These are phyloP conservation scores for Chlamydomonas incerta DNA, from an alignment of 139 green algal genomes.

Conservation along the genomic window DNA sequence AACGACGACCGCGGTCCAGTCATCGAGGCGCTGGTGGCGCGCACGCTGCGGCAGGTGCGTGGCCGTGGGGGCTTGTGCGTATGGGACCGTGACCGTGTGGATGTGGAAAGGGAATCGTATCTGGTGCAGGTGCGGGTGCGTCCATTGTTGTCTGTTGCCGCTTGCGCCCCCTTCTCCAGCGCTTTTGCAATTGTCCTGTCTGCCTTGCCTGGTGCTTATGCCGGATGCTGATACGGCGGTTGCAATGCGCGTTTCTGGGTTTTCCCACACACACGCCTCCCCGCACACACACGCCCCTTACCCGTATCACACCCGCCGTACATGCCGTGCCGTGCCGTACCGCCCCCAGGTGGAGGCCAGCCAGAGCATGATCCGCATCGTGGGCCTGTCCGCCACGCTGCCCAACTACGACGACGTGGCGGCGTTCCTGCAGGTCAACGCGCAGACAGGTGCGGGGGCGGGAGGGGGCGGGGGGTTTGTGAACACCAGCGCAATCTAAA, in stretches of 20 bases:
- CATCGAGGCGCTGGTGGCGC: slow-evolving; percentile 97
- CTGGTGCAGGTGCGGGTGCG: too few relatives aligned
- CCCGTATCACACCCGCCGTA: not conserved
- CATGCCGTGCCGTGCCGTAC: not conserved
- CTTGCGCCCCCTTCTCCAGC: too few relatives aligned
- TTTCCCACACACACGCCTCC: too few relatives aligned
- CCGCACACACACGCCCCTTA: not conserved
- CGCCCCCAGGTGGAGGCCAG: slow-evolving; percentile 89
- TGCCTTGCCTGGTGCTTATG: too few relatives aligned
- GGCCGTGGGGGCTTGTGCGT: not conserved
- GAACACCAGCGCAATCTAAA: not conserved
- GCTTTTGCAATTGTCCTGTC: too few relatives aligned
- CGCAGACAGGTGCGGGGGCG: slow-evolving; percentile 28
- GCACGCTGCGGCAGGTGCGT: slow-evolving; percentile 93
- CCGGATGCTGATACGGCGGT: too few relatives aligned
- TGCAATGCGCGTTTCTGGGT: too few relatives aligned
- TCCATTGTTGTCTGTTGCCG: too few relatives aligned
- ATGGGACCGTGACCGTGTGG: not conserved
- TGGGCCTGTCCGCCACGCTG: slow-evolving; percentile 97
- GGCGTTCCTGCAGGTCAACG: slow-evolving; percentile 83
- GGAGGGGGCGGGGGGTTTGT: not conserved
- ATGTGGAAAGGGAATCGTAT: too few relatives aligned
- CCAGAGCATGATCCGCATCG: slow-evolving; percentile 98
- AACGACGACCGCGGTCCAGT: slow-evolving; percentile 97
- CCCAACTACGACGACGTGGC: slow-evolving; percentile 98